Percentiles rank a stretch among this genome's conserved stretches.
These are phyloP conservation scores for Lathyrus tuberosus DNA, from an alignment of 306 rosid genomes.

Conservation along the genomic window DNA sequence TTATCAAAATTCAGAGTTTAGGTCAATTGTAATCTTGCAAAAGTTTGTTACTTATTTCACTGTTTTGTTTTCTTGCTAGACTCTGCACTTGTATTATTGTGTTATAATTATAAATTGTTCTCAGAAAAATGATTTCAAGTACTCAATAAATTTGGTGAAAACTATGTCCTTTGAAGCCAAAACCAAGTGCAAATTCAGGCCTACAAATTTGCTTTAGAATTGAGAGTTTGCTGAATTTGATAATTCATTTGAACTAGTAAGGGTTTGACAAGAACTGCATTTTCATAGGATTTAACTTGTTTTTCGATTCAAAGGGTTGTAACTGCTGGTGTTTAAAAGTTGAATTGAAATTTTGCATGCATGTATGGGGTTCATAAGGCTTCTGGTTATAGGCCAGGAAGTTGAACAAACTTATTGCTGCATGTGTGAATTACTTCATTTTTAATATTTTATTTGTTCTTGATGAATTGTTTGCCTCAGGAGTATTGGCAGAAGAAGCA, in stretches of 20 bases:
- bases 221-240: background rate
- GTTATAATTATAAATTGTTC: background rate
- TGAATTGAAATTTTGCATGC: background rate
- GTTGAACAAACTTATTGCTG: constrained; percentile 28
- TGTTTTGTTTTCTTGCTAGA: background rate
- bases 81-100: constrained; percentile 8
- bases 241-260: constrained; percentile 12
- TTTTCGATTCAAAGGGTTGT: background rate
- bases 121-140: background rate
- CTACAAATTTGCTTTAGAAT: background rate
- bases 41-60: background rate
- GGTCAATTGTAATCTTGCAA: background rate
- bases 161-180: background rate
- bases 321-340: background rate
- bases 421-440: constrained; percentile 19
- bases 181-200: constrained; percentile 8
- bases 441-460: constrained; percentile 37
- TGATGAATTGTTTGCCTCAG: constrained; percentile 51
- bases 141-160: constrained; percentile 1
- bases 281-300: background rate
- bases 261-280: background rate
- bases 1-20: background rate
- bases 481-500: constrained; percentile 87
- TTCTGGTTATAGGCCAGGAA: constrained; percentile 6
- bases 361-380: background rate